Base-by-base conservation (phyloP, 768 basidiomycete genomes). In the Lyophyllum semitale region DNA sequence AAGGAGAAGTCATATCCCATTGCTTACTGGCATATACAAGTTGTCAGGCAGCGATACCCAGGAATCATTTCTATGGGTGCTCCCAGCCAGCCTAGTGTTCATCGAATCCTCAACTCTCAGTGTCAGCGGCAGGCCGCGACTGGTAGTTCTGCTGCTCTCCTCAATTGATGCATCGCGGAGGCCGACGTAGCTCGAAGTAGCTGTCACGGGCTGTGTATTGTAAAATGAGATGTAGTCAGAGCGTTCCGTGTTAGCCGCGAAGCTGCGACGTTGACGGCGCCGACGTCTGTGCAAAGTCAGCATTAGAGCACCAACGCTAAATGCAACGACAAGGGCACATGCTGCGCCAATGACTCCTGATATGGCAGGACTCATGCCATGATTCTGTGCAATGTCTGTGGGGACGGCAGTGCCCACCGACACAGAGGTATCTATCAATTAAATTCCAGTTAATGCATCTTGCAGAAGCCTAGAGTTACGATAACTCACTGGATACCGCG, bases 1-100 rank as follows among this genome's bases (percentile, higher is more conserved):
- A 41, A 30, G 26, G 18, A 17, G 3, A 45, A 23, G 20, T 33
- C 7, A 17, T 8, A 3, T 11, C n/a, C n/a, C 20, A 15, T 3
- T 27, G 41, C 60, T 48, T 46, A 59, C 60, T 25, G 57, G 57
- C n/a, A 61, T 49, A 42, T 61, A 58, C 25, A 59, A 25, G 42
- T 61, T 53, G 26, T 56, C 47, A 25, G 60, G 60, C 17, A 61
- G 50, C 11, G 51, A 51, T 26, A 61, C 8, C 3, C 15, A n/a
- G n/a, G 45, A 60, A 18, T 50, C 49, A 22, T 42, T 47, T 22
- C 33, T 41, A 48, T 29, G 22, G 43, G 41, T 23, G 15, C 23
- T n/a, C 25, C 27, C 41, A 20, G 37, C 17, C 22, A 7, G 26
- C 47, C 42, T 23, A 12, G 42, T 20, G 20, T 55, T 51, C 12